Conservation (phyloP, 2,329 filamentous ascomycete species). For the Periconia macrospinosa region DNA sequence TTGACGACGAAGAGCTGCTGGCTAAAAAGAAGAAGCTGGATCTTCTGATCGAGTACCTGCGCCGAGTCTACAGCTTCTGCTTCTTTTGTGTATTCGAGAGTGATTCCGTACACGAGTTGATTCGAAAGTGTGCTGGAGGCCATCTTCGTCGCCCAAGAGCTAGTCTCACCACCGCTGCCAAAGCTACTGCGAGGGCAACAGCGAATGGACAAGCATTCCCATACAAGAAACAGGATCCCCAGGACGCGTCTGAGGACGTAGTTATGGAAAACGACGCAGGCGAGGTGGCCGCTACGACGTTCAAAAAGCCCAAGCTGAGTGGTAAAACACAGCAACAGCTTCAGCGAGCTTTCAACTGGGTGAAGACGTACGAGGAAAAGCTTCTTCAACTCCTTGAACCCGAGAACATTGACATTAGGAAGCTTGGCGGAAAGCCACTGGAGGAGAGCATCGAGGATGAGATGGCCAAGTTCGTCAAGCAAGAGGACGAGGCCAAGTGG, state of each 20-base stretch:
- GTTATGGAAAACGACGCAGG: conserved; percentile 60
- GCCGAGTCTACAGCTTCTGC: conserved; percentile 97
- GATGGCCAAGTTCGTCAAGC: conserved; percentile 83
- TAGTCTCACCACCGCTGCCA: conserved; percentile 79
- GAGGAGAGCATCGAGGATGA: conserved; percentile 89
- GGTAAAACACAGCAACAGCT: conserved; percentile 88
- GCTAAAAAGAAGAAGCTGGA: conserved; percentile 97
- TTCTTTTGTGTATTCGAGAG: conserved; percentile 99
- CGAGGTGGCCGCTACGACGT: conserved; percentile 63
- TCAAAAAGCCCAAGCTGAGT: conserved; percentile 64
- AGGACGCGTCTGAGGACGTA: conserved; percentile 61
- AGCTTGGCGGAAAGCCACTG: conserved; percentile 83
- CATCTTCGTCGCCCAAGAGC: conserved; percentile 89
- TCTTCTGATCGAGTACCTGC: conserved; percentile 92
- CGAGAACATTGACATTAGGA: conserved; percentile 81
- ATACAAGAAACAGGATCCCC: conserved; percentile 69
- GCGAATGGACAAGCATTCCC: conserved; percentile 83
- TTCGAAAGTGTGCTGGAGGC: conserved; percentile 94
- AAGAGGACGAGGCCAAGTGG: conserved; percentile 96
- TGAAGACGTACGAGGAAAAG: conserved; percentile 98
- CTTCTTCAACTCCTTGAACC: conserved; percentile 90
- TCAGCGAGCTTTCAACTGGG: conserved; percentile 96
- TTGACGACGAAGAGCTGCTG: conserved; percentile 86
- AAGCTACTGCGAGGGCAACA: conserved; percentile 82
- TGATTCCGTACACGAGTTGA: conserved; percentile 94